Percentiles rank a stretch among this genome's conserved stretches.
Evolutionary conservation across 2,329 filamentous ascomycete species (phyloP).

Genomic region (Neofusicoccum sp.): DNA sequence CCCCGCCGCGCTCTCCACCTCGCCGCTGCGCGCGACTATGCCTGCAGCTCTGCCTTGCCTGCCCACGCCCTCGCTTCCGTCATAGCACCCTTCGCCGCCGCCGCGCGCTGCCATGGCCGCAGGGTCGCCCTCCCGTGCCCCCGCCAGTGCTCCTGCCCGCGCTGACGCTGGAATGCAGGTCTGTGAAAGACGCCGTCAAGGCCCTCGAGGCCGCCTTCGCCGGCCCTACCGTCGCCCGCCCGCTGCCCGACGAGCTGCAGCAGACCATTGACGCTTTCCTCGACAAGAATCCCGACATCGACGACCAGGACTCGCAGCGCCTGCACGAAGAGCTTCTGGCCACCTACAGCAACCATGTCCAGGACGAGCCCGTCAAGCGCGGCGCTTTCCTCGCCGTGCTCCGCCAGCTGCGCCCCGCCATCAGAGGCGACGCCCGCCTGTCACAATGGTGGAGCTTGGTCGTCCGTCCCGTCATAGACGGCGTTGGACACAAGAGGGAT

Average conservation of each 20-base stretch:
- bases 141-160: not conserved
- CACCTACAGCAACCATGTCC: conserved; percentile 65
- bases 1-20: not conserved
- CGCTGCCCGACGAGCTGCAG: conserved; percentile 65
- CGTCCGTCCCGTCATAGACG: conserved; percentile 55
- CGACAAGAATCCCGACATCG: conserved; percentile 63
- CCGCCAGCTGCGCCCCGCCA: conserved; percentile 60
- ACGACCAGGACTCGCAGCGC: conserved; percentile 67
- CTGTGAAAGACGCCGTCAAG: conserved; percentile 50
- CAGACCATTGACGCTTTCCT: conserved; percentile 65
- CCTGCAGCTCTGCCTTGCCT: not conserved
- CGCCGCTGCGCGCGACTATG: conserved; percentile 1
- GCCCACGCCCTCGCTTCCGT: not conserved
- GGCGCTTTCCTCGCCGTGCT: conserved; percentile 69
- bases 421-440: conserved; percentile 62
- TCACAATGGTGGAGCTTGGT: conserved; percentile 71
- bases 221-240: conserved; percentile 43
- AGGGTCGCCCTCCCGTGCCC: not conserved
- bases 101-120: conserved; percentile 7
- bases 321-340: conserved; percentile 70
- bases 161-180: conserved; percentile 31
- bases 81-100: not conserved
- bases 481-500: conserved; percentile 60
- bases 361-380: conserved; percentile 55
- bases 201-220: conserved; percentile 46